Evolutionary conservation across 176 grass and related monocot genomes (phyloP).

Genomic region (Typha latifolia): DNA sequence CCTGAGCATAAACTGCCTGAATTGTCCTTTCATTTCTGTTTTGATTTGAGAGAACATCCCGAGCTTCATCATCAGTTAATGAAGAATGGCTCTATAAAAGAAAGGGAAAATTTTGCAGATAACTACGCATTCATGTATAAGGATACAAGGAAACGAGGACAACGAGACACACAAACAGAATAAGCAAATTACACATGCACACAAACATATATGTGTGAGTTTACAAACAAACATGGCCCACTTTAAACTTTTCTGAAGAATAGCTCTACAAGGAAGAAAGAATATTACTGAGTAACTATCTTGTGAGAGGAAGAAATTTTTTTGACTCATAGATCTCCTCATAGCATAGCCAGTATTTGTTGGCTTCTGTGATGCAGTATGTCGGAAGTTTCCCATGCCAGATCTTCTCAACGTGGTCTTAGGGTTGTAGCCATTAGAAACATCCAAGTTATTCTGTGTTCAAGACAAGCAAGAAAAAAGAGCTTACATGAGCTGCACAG

Average conservation of each 20-base stretch:
- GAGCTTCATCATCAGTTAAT: constrained; percentile 85
- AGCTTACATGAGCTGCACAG: neutral
- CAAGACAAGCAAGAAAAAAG: constrained; percentile 9
- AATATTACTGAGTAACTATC: constrained; percentile 70
- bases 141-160: neutral
- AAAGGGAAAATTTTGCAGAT: neutral
- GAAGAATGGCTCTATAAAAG: constrained; percentile 78
- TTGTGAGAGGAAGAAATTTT: constrained; percentile 52
- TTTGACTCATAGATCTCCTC: constrained; percentile 63
- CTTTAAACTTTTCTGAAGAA: too few species aligned
- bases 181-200: too few species aligned
- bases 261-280: neutral
- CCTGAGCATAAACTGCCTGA: constrained; percentile 29
- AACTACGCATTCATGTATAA: too few species aligned
- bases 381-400: constrained; percentile 13
- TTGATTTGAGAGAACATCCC: constrained; percentile 32
- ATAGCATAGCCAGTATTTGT: constrained; percentile 37
- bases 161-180: neutral
- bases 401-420: constrained; percentile 27
- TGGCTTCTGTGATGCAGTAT: constrained; percentile 45
- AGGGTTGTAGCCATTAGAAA: constrained; percentile 32
- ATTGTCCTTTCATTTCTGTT: constrained; percentile 40
- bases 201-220: too few species aligned
- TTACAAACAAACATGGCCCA: too few species aligned
- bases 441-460: constrained; percentile 49